Evolutionary conservation across 148 eudicot species (phyloP), one percentile per base, ranked within the genome.

Genomic region (Chenopodium album): DNA sequence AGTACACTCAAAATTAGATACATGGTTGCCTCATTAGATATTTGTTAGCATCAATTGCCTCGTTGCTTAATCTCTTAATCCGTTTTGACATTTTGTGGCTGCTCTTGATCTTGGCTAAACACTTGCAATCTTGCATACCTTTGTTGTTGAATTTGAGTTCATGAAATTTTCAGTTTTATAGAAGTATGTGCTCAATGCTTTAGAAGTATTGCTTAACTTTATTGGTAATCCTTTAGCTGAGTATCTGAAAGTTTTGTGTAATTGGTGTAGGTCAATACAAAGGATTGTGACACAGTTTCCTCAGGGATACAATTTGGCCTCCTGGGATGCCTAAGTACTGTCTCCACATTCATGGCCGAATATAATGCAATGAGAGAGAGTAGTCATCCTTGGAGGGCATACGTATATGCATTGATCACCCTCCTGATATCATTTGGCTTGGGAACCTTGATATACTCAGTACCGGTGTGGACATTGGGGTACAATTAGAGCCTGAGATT

Each of bases 341-440:
- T 96, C 41, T 96, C 98, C 14, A 96, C 98, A 9, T 94, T 94
- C 85, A 87, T 96, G 78, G 95, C 94, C 2, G 99, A 96, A 80
- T 91, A 88, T 63, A 85, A 90, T 80, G 92, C 88, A 7, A 90
- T 95, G 94, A 88, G 91, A 77, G 81, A 76, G 80, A 93, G 96
- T 82, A 77, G 73, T 62, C 87, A 84, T 7, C 88, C 94, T 0
- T 92, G 94, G 98, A 89, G 94, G 83, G 97, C 98, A 23, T 88
- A 94, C 73, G 91, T 78, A 23, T 95, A 95, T 87, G 99, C 93
- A 62, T 26, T 77, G 19, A 63, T 87, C 23, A 94, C 99, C 7
- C 76, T 91, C 28, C 52, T 78, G 37, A 29, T 82, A 28, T 96
- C 99, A 0, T 96, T 92, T 77, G 75, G 28, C 13, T 77, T 90